Evolutionary conservation across 2,329 filamentous ascomycete species (phyloP).

Genomic region (Stachybotrys elegans): DNA sequence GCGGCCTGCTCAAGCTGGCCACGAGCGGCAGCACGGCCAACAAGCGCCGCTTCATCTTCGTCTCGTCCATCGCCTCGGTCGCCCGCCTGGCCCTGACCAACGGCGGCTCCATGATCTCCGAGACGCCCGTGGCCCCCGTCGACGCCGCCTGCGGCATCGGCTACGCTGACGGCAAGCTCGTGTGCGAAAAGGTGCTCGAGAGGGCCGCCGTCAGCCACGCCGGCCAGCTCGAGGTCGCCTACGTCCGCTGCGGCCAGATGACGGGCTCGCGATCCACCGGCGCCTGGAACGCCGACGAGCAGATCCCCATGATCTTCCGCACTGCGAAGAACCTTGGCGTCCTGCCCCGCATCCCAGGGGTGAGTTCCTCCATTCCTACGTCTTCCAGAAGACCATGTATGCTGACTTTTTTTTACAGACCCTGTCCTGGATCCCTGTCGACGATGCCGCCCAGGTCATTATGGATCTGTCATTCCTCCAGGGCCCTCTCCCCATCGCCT

Average conservation of each 20-base stretch:
- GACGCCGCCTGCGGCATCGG: conserved; percentile 13
- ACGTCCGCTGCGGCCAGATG: conserved; percentile 14
- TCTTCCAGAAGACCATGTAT: background rate
- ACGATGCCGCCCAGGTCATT: conserved; percentile 12
- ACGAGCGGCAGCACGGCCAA: conserved; percentile 2
- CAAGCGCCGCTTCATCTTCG: conserved; percentile 20
- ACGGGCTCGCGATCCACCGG: conserved; percentile 11
- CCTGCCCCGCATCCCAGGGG: conserved; percentile 10
- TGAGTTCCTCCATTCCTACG: conserved; percentile 3
- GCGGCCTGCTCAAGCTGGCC: conserved; percentile 12
- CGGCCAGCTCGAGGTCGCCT: conserved; percentile 9
- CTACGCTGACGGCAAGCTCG: conserved; percentile 17
- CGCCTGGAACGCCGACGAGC: conserved; percentile 13
- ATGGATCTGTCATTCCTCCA: conserved; percentile 9
- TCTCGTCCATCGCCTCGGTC: conserved; percentile 23
- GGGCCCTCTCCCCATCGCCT: conserved; percentile 2
- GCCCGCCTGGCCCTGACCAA: conserved; percentile 7
- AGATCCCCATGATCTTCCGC: conserved; percentile 15
- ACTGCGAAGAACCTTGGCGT: conserved; percentile 10
- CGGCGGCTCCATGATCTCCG: conserved; percentile 8
- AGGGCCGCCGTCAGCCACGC: conserved; percentile 5
- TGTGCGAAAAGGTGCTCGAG: conserved; percentile 16
- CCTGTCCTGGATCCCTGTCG: conserved; percentile 13
- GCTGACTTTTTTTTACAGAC: conserved; percentile 8
- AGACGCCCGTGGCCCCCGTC: conserved; percentile 9